Evolutionary conservation across 345 rosid species (phyloP).

Genomic region (Reutealis trisperma): DNA sequence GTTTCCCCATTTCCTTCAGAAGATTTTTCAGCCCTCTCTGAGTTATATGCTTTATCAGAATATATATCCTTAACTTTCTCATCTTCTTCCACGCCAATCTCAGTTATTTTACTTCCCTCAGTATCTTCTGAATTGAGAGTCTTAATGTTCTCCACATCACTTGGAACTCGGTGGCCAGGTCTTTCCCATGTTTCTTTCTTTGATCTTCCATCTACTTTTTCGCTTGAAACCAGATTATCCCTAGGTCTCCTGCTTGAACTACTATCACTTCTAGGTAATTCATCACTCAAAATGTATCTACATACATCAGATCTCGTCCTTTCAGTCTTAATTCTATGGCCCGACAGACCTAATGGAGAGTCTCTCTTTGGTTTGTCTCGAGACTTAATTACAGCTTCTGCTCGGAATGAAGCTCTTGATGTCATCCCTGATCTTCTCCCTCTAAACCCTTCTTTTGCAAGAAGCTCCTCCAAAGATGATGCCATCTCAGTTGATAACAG

Average conservation of each 20-base stretch:
- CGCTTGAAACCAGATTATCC: slow-evolving; percentile 36
- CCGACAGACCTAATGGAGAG: slow-evolving; percentile 35
- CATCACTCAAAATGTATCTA: slow-evolving; percentile 28
- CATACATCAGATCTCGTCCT: slow-evolving; percentile 44
- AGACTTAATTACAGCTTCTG: slow-evolving; percentile 29
- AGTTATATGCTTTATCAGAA: slow-evolving; percentile 29
- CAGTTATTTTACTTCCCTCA: slow-evolving; percentile 41
- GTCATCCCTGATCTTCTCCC: slow-evolving; percentile 40
- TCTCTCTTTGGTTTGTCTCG: slow-evolving; percentile 20
- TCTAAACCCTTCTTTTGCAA: slow-evolving; percentile 61
- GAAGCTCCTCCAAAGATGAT: slow-evolving; percentile 65
- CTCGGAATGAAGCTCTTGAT: slow-evolving; percentile 39
- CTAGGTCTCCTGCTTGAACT: slow-evolving; percentile 26
- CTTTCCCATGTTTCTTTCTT: slow-evolving; percentile 22
- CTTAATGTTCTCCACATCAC: slow-evolving; percentile 21
- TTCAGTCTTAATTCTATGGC: slow-evolving; percentile 33
- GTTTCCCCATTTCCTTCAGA: slow-evolving; percentile 17
- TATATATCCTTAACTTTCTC: slow-evolving; percentile 33
- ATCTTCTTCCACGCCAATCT: slow-evolving; percentile 37
- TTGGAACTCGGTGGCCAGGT: slow-evolving; percentile 15
- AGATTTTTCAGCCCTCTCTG: slow-evolving; percentile 24
- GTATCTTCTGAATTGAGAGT: slow-evolving; percentile 20
- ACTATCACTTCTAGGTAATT: slow-evolving; percentile 30
- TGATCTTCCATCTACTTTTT: slow-evolving; percentile 18
- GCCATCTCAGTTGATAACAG: slow-evolving; percentile 37